Percentiles rank a stretch among this genome's conserved stretches.
Conservation (phyloP, 1,139 yeast genomes). For the Blastobotrys apis region DNA sequence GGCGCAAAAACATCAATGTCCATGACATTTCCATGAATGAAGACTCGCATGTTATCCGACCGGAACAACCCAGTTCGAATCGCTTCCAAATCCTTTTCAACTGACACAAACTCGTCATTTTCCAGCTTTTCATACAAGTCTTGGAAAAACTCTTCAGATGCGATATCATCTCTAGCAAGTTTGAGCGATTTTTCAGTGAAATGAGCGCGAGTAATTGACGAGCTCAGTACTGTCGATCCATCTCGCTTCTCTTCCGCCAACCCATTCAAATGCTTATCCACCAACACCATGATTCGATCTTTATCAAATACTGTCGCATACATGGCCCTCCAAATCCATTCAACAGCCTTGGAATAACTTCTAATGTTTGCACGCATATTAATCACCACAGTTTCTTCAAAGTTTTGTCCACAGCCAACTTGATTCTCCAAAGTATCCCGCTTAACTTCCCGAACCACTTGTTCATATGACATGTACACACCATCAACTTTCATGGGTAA, state of each 20-base stretch:
- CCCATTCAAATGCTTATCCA: slow-evolving; percentile 72
- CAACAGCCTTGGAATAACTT: slow-evolving; percentile 64
- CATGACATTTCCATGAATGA: slow-evolving; percentile 65
- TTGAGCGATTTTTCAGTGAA: slow-evolving; percentile 58
- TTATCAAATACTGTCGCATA: slow-evolving; percentile 67
- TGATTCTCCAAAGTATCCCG: slow-evolving; percentile 55
- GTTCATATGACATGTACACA: slow-evolving; percentile 56
- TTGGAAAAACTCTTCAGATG: slow-evolving; percentile 56
- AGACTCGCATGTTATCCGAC: slow-evolving; percentile 58
- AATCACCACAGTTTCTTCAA: slow-evolving; percentile 61
- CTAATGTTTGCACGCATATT: slow-evolving; percentile 57
- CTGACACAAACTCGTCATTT: slow-evolving; percentile 46
- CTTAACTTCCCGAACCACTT: slow-evolving; percentile 67
- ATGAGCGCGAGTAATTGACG: slow-evolving; percentile 53
- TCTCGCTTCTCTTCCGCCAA: slow-evolving; percentile 77
- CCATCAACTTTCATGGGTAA: slow-evolving; percentile 70
- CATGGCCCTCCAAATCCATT: slow-evolving; percentile 69
- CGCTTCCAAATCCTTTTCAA: slow-evolving; percentile 52
- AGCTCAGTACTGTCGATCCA: slow-evolving; percentile 67
- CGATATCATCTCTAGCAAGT: slow-evolving; percentile 61
- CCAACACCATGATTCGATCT: slow-evolving; percentile 59
- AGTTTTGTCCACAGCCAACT: slow-evolving; percentile 51
- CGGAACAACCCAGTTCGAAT: slow-evolving; percentile 56
- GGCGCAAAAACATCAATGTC: slow-evolving; percentile 47
- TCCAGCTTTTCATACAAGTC: slow-evolving; percentile 38